Base-by-base conservation (phyloP, 2,329 filamentous ascomycete genomes). In the Aspergillus sp. region DNA sequence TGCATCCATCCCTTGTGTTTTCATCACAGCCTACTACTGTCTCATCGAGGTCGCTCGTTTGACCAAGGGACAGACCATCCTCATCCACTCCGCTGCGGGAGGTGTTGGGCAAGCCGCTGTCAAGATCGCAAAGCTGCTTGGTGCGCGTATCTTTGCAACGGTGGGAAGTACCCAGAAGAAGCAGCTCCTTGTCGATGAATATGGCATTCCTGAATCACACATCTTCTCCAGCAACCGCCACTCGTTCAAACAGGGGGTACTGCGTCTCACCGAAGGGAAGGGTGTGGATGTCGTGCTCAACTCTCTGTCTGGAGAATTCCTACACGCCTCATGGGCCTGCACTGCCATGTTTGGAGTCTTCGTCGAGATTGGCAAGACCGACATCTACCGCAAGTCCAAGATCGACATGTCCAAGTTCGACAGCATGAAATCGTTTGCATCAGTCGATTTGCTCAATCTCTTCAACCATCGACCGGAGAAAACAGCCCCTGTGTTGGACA, bases 351-450 rank as follows among this genome's bases (percentile, higher is more conserved):
- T 68, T 37, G 74, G 72, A 0, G 62, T 54, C 3, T 68, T 78
- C 57, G 44, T 76, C 0, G 73, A 77, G 41, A 67, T 76, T n/a
- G 71, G 70, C 6, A 70, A 70, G 48, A 55, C 64, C 5, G 70
- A 75, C 37, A 57, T 74, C 27, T 31, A 38, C 8, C 32, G 38
- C 6, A 40, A 44, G 12, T n/a, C 27, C 5, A 19, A 26, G 10
- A 34, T 49, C 1, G 31, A 32, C 9, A 47, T 50, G 45, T 2
- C 33, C 2, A n/a, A 34, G 4, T 47, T 51, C 27, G 6, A 36
- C 1, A 8, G 36, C 1, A 51, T 46, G 28, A 39, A 46, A 2
- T 32, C 38, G 5, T 45, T 41, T 26, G 35, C 27, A 9, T 35
- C 27, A 11, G 34, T 50, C 9, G 40, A 50, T n/a, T 10, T 50